These are phyloP conservation scores for Candida chilensis DNA, from an alignment of 805 yeast genomes.

Conservation along the genomic window DNA sequence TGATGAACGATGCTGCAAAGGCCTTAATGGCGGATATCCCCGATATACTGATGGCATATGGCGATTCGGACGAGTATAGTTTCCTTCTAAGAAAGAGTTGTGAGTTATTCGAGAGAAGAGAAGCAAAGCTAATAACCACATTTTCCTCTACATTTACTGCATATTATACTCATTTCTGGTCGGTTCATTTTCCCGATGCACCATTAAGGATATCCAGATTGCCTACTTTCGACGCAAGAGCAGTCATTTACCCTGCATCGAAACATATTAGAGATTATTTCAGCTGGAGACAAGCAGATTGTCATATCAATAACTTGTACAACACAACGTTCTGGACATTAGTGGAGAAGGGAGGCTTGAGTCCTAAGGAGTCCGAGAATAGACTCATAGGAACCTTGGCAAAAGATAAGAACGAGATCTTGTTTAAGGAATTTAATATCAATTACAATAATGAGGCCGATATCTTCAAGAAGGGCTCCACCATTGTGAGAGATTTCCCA, in stretches of 20 bases:
- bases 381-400: conserved; percentile 69
- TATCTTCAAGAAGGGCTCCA: conserved; percentile 78
- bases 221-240: conserved; percentile 89
- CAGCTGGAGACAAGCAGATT: conserved; percentile 93
- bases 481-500: conserved; percentile 41
- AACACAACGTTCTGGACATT: conserved; percentile 90
- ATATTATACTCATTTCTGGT: conserved; percentile 66
- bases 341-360: conserved; percentile 57
- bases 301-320: conserved; percentile 90
- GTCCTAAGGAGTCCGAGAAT: conserved; percentile 76
- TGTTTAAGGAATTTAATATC: conserved; percentile 68
- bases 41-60: conserved; percentile 78
- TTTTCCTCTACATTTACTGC: conserved; percentile 80
- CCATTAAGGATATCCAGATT: conserved; percentile 42
- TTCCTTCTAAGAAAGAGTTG: conserved; percentile 62
- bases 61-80: conserved; percentile 93
- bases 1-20: conserved; percentile 78
- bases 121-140: conserved; percentile 69
- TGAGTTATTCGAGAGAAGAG: conserved; percentile 74
- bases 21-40: conserved; percentile 54
- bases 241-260: conserved; percentile 71
- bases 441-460: conserved; percentile 91
- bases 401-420: conserved; percentile 80
- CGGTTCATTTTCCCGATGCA: conserved; percentile 38
- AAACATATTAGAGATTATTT: conserved; percentile 67